A percentile compares a stretch with the other conserved stretches of the same genome.
These are phyloP conservation scores for Daldinia decipiens DNA, from an alignment of 495 filamentous ascomycete genomes.

Conservation along the genomic window DNA sequence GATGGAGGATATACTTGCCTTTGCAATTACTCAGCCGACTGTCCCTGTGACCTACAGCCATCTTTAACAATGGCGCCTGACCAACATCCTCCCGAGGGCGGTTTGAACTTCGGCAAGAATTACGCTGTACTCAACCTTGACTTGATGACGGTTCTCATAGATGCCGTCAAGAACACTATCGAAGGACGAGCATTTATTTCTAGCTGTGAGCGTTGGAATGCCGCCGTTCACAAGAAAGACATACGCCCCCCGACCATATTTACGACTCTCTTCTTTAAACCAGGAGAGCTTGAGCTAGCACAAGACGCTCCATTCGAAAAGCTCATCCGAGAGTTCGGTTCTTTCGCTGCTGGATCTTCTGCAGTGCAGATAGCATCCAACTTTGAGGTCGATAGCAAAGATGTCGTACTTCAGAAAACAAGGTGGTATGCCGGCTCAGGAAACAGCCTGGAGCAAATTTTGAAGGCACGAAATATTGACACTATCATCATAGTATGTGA, in stretches of 20 bases:
- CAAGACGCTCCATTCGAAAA: slow-evolving; percentile 49
- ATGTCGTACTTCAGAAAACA: slow-evolving; percentile 56
- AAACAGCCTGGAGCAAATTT: slow-evolving; percentile 56
- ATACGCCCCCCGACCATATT: slow-evolving; percentile 54
- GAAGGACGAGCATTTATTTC: slow-evolving; percentile 49
- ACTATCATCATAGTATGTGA: slow-evolving; percentile 56
- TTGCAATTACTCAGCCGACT: not conserved
- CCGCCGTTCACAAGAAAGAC: slow-evolving; percentile 51
- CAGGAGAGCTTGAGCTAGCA: slow-evolving; percentile 48
- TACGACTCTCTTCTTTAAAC: slow-evolving; percentile 53
- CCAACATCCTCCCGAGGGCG: not conserved
- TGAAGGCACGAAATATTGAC: slow-evolving; percentile 53
- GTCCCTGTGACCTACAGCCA: not conserved
- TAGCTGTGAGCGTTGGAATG: slow-evolving; percentile 50
- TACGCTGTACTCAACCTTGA: slow-evolving; percentile 61
- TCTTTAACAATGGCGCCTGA: not conserved
- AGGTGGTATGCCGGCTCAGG: slow-evolving; percentile 56
- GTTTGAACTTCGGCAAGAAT: slow-evolving; percentile 48
- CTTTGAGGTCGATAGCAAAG: slow-evolving; percentile 49
- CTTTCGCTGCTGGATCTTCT: slow-evolving; percentile 31
- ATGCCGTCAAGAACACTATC: slow-evolving; percentile 44
- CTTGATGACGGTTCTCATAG: slow-evolving; percentile 54
- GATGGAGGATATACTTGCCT: not conserved
- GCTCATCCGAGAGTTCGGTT: slow-evolving; percentile 43
- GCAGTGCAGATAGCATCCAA: slow-evolving; percentile 46